Evolutionary conservation across 148 eudicot species (phyloP), one percentile per base, ranked within the genome.

Genomic region (Rhododendron williamsianum): DNA sequence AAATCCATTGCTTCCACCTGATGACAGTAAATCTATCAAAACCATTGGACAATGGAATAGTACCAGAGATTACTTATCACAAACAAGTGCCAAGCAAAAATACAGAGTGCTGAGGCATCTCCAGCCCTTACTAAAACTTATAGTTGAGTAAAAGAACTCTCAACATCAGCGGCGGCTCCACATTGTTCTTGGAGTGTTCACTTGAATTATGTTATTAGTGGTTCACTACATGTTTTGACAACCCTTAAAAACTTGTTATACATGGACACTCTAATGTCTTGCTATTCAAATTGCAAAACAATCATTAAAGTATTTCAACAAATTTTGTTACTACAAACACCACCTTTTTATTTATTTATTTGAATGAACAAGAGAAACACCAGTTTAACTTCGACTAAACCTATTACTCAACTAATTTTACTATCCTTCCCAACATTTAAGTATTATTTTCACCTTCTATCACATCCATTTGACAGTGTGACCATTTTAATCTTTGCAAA

Each of bases 1-100:
- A 52, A 77, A 49, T 51, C 77, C 74, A 77, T 41, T 49, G 30
- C 52, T 48, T 85, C 87, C 89, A 85, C 69, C 83, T 76, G 38
- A 78, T 81, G 41, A 46, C 1, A 82, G 23, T 4, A 82, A 60
- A 60, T 77, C 49, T 3, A 77, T 23, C 52, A 21, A 77, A 77
- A 41, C 27, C 80, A 38, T 77, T 23, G 52, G 15, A 45, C 5
- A 77, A 77, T 43, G n/a, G 49, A 77, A 77, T 77, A 21, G 49
- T 9, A 43, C 27, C 80, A 9, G 33, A 77, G 19, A 77, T 19
- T 74, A 6, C 9, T 18, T 18, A 36, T 41, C n/a, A 43, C 80
- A 45, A 41, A 43, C 30, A 77, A 54, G 80, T 21, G 27, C 33
- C 27, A 43, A 43, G 30, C 16, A 74, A 77, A 1, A 43, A 77